Percentiles rank a stretch among this genome's conserved stretches.
These are phyloP conservation scores for Penstemon davidsonii DNA, from an alignment of 257 asterid genomes.

Conservation along the genomic window DNA sequence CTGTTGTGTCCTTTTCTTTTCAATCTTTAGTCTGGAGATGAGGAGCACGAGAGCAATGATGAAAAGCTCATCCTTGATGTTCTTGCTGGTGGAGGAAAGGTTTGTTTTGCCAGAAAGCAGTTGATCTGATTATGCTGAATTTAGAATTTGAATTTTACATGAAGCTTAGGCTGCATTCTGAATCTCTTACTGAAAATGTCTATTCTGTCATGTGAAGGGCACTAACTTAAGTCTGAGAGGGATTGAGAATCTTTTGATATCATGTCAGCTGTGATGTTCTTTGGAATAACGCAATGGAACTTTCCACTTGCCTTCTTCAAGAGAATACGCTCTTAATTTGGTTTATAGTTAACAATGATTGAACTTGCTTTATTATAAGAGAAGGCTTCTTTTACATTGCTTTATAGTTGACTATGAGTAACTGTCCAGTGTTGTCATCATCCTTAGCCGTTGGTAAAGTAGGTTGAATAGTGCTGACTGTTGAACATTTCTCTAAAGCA, in stretches of 20 bases:
- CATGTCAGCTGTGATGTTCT: constrained; percentile 4
- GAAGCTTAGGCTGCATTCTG: constrained; percentile 17
- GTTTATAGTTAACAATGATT: neutral
- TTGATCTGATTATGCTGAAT: too few species aligned
- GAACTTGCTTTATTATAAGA: neutral
- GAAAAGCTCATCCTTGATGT: constrained; percentile 76
- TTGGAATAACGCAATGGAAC: constrained; percentile 10
- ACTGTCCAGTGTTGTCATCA: constrained; percentile 11
- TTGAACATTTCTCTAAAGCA: neutral
- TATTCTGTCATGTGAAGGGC: constrained; percentile 12
- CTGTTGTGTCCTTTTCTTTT: constrained; percentile 20
- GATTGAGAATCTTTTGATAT: neutral
- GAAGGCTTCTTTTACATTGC: neutral
- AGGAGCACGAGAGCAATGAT: constrained; percentile 44
- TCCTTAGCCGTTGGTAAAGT: constrained; percentile 14
- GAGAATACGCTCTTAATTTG: constrained; percentile 10
- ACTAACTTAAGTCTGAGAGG: constrained; percentile 14
- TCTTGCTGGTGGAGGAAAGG: constrained; percentile 99
- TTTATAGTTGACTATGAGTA: constrained; percentile 20
- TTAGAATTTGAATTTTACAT: neutral
- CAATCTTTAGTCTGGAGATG: constrained; percentile 63
- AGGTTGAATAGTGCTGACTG: constrained; percentile 17
- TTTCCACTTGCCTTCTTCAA: constrained; percentile 11
- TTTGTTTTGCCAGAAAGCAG: constrained; percentile 28
- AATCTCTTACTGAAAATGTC: neutral